Evolutionary conservation across 352 stramenopile species (phyloP).

Genomic region (Phytopythium oedochilum): DNA sequence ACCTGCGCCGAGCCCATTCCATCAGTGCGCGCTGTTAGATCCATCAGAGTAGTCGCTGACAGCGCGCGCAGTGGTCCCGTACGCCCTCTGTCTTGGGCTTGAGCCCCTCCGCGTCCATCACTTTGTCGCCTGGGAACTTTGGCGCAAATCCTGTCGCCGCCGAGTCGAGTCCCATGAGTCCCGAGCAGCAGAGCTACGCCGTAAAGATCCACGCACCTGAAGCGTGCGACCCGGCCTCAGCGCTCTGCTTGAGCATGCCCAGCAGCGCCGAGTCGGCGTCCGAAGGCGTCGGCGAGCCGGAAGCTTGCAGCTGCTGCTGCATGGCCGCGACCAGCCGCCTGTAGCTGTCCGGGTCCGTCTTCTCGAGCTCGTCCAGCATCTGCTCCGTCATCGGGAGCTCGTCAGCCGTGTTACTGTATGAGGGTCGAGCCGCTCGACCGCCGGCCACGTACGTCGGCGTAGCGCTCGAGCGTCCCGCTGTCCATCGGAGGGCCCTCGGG

Average conservation of each 20-base stretch:
- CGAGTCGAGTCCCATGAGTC: neutral
- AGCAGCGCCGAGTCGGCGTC: conserved; percentile 36
- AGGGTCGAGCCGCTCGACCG: too few species aligned
- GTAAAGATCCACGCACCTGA: neutral
- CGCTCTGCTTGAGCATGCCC: conserved; percentile 41
- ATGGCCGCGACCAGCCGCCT: conserved; percentile 58
- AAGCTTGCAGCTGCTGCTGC: conserved; percentile 44
- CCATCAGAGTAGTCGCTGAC: neutral
- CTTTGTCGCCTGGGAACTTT: conserved; percentile 62
- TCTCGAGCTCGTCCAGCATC: conserved; percentile 71
- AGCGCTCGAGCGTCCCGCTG: conserved; percentile 64
- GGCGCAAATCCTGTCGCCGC: conserved; percentile 40
- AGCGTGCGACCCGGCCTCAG: neutral
- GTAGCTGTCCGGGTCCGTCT: conserved; percentile 64
- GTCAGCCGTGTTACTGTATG: too few species aligned
- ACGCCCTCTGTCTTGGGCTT: conserved; percentile 58
- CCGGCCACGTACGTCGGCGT: conserved; percentile 45
- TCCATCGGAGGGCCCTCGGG: conserved; percentile 31
- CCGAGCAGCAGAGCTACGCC: too few species aligned
- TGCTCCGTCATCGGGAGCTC: conserved; percentile 12
- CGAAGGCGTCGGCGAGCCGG: neutral
- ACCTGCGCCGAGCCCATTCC: conserved; percentile 25
- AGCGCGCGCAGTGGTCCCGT: neutral
- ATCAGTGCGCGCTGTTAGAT: neutral
- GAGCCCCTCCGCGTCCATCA: conserved; percentile 60